phyloP scores from a whole-genome alignment of 169 alveolate genomes.

The Cyclospora cayetanensis region DNA sequence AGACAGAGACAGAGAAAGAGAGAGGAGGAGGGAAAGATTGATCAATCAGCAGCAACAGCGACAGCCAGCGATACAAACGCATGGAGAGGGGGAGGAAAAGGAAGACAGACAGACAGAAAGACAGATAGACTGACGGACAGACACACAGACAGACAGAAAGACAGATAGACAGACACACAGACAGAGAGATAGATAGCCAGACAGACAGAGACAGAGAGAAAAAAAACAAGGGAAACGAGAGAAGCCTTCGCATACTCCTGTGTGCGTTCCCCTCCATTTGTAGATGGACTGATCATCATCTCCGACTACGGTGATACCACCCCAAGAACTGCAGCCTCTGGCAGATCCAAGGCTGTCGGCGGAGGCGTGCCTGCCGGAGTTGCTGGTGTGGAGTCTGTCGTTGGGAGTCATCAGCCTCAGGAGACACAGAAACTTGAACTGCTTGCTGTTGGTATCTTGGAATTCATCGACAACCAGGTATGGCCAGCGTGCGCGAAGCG shows the following conservation, averaged over 20 bases:
- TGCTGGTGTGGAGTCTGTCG: neutral
- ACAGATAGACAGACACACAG: neutral
- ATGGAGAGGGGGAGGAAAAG: neutral
- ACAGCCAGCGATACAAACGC: too few relatives aligned
- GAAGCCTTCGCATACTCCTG: slow-evolving; percentile 69
- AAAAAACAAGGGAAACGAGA: neutral
- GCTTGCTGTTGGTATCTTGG: slow-evolving; percentile 83
- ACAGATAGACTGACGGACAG: neutral
- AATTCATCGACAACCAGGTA: slow-evolving; percentile 84
- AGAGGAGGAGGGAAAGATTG: too few relatives aligned
- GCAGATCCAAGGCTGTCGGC: neutral
- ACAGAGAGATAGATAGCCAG: neutral
- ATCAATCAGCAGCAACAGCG: too few relatives aligned
- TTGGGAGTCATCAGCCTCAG: slow-evolving; percentile 36
- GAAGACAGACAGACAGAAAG: neutral
- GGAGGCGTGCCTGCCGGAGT: neutral
- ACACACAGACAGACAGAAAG: neutral
- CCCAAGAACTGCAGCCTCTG: neutral
- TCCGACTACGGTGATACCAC: slow-evolving; percentile 83
- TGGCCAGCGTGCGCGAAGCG: slow-evolving; percentile 74
- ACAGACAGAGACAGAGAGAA: neutral
- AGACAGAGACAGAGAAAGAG: too few relatives aligned
- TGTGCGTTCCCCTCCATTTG: slow-evolving; percentile 83
- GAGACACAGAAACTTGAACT: slow-evolving; percentile 75
- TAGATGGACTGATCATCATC: slow-evolving; percentile 88